Percentiles rank a stretch among this genome's conserved stretches.
These are phyloP conservation scores for Xylaria scruposa DNA, from an alignment of 495 filamentous ascomycete genomes.

Conservation along the genomic window DNA sequence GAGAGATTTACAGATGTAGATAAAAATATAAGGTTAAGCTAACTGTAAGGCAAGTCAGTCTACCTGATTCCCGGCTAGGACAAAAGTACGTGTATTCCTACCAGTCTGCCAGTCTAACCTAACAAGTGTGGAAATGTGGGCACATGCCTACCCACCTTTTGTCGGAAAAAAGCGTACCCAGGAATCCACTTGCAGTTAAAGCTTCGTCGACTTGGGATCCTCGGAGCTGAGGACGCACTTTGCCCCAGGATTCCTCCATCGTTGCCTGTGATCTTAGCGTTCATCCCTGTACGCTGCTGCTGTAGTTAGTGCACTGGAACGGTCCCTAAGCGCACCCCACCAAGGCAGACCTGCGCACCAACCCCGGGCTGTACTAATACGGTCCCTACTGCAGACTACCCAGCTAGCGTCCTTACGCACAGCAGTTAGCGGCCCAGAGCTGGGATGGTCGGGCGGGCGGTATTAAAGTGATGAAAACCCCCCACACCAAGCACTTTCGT, in stretches of 20 bases:
- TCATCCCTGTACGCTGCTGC: slow-evolving; percentile 2
- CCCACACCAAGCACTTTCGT: slow-evolving; percentile 22
- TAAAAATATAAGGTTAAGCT: not conserved
- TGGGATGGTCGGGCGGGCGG: slow-evolving; percentile 11
- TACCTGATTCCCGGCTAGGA: slow-evolving; percentile 9
- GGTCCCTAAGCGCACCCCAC: not conserved
- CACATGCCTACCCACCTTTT: not conserved
- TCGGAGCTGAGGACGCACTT: not conserved
- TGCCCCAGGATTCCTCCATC: slow-evolving; percentile 8
- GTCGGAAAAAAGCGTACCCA: not conserved
- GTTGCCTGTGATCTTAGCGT: not conserved
- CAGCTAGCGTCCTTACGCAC: slow-evolving; percentile 12
- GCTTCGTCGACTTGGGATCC: slow-evolving; percentile 3
- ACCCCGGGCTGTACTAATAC: slow-evolving; percentile 4
- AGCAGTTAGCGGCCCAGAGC: slow-evolving; percentile 15
- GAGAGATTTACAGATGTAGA: slow-evolving; percentile 3
- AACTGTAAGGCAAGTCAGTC: not conserved
- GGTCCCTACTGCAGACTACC: slow-evolving; percentile 9
- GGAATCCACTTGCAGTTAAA: not conserved
- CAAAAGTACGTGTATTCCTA: not conserved
- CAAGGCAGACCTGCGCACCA: not conserved
- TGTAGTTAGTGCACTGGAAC: not conserved
- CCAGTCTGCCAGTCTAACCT: slow-evolving; percentile 4
- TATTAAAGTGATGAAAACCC: slow-evolving; percentile 25
- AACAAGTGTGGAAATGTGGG: not conserved